Evolutionary conservation across 1,139 yeast species (phyloP), one percentile per base, ranked within the genome.

Genomic region (Citeromyces hawaiiensis): DNA sequence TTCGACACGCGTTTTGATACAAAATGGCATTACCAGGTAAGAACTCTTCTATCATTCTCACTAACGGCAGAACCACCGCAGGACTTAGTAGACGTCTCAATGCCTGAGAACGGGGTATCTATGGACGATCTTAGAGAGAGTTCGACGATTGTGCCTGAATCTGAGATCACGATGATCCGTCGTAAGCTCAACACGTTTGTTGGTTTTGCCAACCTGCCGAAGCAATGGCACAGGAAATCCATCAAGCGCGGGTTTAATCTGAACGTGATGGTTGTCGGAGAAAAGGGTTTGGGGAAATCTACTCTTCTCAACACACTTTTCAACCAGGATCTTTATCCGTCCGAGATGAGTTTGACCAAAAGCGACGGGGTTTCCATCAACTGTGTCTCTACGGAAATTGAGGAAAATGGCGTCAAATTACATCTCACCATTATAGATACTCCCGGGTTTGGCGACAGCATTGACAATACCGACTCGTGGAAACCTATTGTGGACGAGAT

Each of bases 191-290:
- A 79, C 49, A 94, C 95, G 5, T 88, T 82, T 58, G 98, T 93
- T 44, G 99, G 99, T 3, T 91, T 93, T 63, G 96, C 97, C 50
- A 93, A 88, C 62, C 71, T 93, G 54, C 99, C 99, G 44, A 91
- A 88, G 59, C 99, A 93, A 67, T 91, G 97, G 96, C 97, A 91
- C 64, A 77, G 96, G 63, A 87, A 85, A 61, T 81, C 94, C 4
- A 79, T 88, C 48, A 81, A 91, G 62, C 76, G 91, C 58, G 99
- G 98, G n/a, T 93, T 91, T 70, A 73, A 69, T 52, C 75, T 93
- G 59, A 93, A 91, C 57, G 59, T 91, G 47, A 74, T 91, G 76
- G 87, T 86, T 42, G 94, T 83, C 44, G 95, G 94, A 48, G 95
- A 86, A 63, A 69, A 81, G 46, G 97, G 98, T 3, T 70, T 91